phyloP scores from a whole-genome alignment of 164 flowering plant species.

The Vitis amurensis region DNA sequence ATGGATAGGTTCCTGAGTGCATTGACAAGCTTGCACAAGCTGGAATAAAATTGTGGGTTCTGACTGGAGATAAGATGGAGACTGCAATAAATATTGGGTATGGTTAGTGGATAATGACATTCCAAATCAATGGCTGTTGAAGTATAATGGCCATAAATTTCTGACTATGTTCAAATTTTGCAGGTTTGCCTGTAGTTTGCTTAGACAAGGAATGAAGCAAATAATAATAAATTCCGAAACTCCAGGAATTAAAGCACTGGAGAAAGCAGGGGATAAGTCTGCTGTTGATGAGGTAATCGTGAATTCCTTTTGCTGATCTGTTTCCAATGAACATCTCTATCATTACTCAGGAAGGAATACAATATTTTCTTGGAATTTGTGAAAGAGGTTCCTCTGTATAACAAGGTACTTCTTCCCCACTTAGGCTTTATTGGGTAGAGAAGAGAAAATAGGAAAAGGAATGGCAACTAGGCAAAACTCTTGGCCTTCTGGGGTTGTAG shows the following conservation, averaged over 20 bases:
- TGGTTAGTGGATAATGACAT: not conserved
- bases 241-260: slow-evolving; percentile 36
- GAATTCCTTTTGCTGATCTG: not conserved
- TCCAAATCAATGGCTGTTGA: not conserved
- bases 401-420: no score
- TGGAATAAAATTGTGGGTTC: slow-evolving; percentile 72
- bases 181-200: slow-evolving; percentile 76
- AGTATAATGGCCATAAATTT: not conserved
- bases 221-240: slow-evolving; percentile 56
- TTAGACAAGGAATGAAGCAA: slow-evolving; percentile 74
- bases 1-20: slow-evolving; percentile 65
- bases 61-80: slow-evolving; percentile 85
- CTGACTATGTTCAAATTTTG: slow-evolving; percentile 7
- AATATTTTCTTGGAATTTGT: no score
- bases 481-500: no score
- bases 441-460: no score
- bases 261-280: slow-evolving; percentile 38
- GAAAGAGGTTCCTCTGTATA: no score
- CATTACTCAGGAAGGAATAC: no score
- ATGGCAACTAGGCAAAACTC: no score
- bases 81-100: slow-evolving; percentile 81
- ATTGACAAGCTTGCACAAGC: slow-evolving; percentile 75
- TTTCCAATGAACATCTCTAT: not conserved
- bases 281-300: slow-evolving; percentile 27
- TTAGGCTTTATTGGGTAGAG: no score